phyloP scores from a whole-genome alignment of 1,284 basidiomycete species.

The Rhodotorula mucilaginosa region DNA sequence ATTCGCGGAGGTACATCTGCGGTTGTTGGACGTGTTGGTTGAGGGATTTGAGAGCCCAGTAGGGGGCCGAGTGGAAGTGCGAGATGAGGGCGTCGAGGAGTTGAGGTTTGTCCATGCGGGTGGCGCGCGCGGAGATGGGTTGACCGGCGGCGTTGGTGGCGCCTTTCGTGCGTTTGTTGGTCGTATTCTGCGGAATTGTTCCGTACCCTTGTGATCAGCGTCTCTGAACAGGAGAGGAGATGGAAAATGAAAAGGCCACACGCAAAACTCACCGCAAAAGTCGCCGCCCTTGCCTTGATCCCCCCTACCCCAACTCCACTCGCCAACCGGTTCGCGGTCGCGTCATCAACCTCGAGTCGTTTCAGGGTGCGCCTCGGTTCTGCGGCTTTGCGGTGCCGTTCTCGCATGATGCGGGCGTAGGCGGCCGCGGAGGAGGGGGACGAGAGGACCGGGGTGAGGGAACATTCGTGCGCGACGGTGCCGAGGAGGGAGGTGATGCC shows the following conservation, averaged over 20 bases:
- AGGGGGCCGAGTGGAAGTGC: conserved; percentile 72
- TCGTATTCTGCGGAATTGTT: conserved; percentile 21
- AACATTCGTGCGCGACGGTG: conserved; percentile 45
- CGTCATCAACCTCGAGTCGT: conserved; percentile 48
- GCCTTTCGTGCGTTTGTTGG: conserved; percentile 4
- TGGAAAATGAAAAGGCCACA: too few relatives aligned
- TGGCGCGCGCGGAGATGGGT: conserved; percentile 67
- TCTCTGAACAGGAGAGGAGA: too few relatives aligned
- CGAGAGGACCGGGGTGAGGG: conserved; percentile 41
- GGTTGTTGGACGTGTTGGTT: conserved; percentile 84
- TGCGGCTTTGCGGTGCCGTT: conserved; percentile 48
- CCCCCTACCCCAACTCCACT: conserved; percentile 36
- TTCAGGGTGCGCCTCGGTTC: conserved; percentile 50
- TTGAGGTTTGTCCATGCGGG: conserved; percentile 67
- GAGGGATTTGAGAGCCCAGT: conserved; percentile 71
- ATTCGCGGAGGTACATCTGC: conserved; percentile 84
- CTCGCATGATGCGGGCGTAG: conserved; percentile 50
- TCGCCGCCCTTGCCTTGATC: conserved; percentile 40
- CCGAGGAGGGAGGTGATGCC: conserved; percentile 42
- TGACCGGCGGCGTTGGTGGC: conserved; percentile 46
- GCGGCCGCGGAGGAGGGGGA: conserved; percentile 44
- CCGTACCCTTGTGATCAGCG: too few relatives aligned
- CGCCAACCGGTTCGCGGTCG: conserved; percentile 48
- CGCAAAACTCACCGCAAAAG: conserved; percentile 34
- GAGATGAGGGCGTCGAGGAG: conserved; percentile 80